A percentile compares a stretch with the other conserved stretches of the same genome.
Evolutionary conservation across 176 grass and related monocot species (phyloP).

Genomic region (barley (Hordeum vulgare)): DNA sequence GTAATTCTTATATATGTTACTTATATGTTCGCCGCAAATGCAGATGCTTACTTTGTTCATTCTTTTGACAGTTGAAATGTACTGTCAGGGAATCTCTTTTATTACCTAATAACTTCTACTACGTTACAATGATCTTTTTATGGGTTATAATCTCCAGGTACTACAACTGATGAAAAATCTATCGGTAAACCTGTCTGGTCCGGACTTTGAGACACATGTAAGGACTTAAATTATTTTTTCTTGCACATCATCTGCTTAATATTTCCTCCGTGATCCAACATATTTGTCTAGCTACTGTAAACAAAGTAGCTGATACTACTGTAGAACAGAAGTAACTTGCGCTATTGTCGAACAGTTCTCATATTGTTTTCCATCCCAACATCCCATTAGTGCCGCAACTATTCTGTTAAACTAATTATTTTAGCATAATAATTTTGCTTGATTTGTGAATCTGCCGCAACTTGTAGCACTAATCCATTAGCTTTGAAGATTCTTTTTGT

Average conservation of each 20-base stretch:
- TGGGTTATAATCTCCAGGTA: constrained; percentile 48
- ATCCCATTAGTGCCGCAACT: neutral
- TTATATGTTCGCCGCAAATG: neutral
- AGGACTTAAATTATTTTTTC: neutral
- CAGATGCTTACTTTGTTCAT: constrained; percentile 24
- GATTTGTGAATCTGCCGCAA: neutral
- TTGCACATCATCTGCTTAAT: neutral
- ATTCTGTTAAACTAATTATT: neutral
- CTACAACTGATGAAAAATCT: constrained; percentile 81
- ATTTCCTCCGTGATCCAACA: neutral
- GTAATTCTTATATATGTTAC: neutral
- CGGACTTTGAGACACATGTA: constrained; percentile 85
- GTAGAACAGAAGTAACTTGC: neutral
- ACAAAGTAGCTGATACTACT: neutral
- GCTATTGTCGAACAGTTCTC: neutral
- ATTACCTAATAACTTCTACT: neutral
- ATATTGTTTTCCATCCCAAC: neutral
- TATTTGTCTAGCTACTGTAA: neutral
- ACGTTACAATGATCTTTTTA: neutral
- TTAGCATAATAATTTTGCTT: neutral
- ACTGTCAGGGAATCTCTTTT: neutral
- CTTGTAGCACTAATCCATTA: neutral
- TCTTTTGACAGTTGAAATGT: constrained; percentile 34
- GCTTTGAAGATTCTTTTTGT: neutral
- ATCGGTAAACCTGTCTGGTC: constrained; percentile 64